Conservation (phyloP, 2,329 filamentous ascomycete species). For the Epichloe uncinata region DNA sequence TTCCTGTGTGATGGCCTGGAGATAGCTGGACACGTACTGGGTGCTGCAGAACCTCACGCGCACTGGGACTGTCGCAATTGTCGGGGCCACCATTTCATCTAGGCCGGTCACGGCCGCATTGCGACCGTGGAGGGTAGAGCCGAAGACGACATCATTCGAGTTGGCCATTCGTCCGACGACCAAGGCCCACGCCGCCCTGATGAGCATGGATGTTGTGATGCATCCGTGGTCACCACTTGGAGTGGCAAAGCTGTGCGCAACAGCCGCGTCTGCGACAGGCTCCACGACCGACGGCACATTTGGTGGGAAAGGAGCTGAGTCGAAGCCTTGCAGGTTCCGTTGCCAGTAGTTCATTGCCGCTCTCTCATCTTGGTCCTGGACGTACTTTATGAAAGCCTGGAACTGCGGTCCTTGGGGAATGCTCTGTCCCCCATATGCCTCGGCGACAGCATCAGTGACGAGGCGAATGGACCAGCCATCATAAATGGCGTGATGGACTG, state of each 20-base stretch:
- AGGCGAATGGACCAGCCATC: constrained; percentile 34
- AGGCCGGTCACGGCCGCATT: constrained; percentile 9
- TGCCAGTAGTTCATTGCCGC: constrained; percentile 30
- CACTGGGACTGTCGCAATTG: constrained; percentile 29
- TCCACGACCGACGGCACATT: constrained; percentile 28
- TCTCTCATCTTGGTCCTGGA: constrained; percentile 21
- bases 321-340: constrained; percentile 25
- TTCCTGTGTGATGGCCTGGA: constrained; percentile 7
- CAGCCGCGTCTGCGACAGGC: constrained; percentile 30
- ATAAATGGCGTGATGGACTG: constrained; percentile 37
- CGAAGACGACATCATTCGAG: constrained; percentile 25
- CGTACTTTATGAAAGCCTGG: constrained; percentile 31
- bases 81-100: constrained; percentile 12
- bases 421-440: background rate
- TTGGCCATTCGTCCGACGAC: constrained; percentile 35
- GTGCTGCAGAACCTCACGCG: constrained; percentile 21
- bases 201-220: constrained; percentile 4
- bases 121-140: constrained; percentile 28
- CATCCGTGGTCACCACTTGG: constrained; percentile 7
- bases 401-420: constrained; percentile 14
- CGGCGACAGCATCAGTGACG: constrained; percentile 21
- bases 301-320: constrained; percentile 26
- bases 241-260: constrained; percentile 17
- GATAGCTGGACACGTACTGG: constrained; percentile 1
- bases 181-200: constrained; percentile 33